A percentile compares a stretch with the other conserved stretches of the same genome.
phyloP scores from a whole-genome alignment of 2,329 filamentous ascomycete genomes.

The Arthrobotrys conoides region DNA sequence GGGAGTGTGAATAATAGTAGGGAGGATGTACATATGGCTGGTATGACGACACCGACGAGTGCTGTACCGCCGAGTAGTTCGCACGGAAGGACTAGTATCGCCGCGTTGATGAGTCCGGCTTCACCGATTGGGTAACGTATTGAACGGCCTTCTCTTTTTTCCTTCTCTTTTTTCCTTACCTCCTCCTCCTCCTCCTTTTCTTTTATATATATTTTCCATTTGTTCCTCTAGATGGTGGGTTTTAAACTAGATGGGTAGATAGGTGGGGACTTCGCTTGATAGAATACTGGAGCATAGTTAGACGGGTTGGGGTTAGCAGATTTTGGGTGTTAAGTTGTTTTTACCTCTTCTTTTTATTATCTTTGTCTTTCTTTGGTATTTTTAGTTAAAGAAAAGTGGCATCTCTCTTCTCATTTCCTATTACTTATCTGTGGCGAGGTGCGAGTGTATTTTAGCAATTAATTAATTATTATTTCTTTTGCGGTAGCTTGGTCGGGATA shows the following conservation, averaged over 20 bases:
- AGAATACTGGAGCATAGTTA: constrained; percentile 56
- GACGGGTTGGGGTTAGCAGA: constrained; percentile 51
- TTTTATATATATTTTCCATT: constrained; percentile 30
- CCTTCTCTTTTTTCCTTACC: neutral
- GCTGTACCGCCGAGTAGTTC: constrained; percentile 3
- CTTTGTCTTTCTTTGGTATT: neutral
- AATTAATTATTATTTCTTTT: constrained; percentile 16
- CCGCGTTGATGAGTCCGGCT: constrained; percentile 43
- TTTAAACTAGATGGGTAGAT: constrained; percentile 47
- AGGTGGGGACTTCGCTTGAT: constrained; percentile 40
- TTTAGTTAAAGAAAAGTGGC: constrained; percentile 14
- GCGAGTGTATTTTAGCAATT: constrained; percentile 25
- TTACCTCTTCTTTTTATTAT: neutral
- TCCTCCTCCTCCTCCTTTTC: constrained; percentile 10
- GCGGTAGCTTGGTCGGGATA: neutral
- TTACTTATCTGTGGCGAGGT: constrained; percentile 9
- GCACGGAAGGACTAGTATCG: constrained; percentile 55
- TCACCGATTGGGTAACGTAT: constrained; percentile 21
- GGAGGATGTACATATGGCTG: constrained; percentile 55
- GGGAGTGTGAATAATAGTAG: constrained; percentile 41
- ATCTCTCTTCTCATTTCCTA: constrained; percentile 25
- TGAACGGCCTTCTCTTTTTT: neutral
- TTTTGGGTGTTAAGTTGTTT: constrained; percentile 30
- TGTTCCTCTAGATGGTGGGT: constrained; percentile 38
- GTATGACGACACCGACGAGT: constrained; percentile 21